Base-by-base conservation (phyloP, 768 basidiomycete genomes). In the Mrakia hoshinonis region DNA sequence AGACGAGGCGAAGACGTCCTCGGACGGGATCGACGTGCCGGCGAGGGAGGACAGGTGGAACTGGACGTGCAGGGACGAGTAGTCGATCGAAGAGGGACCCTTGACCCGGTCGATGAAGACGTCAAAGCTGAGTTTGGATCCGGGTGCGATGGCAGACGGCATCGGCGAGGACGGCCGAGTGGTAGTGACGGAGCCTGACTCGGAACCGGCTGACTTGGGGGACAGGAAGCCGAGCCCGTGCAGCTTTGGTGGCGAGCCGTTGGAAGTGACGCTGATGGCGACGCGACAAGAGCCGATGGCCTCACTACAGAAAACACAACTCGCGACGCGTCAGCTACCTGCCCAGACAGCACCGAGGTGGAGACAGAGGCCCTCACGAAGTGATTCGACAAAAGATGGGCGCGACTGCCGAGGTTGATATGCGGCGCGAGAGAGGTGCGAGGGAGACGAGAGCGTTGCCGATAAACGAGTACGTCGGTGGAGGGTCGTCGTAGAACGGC, bases 381-480 rank as follows among this genome's bases (percentile, higher is more conserved):
- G 93, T 96, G 77, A 94, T 95, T 39, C 90, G 87, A 77, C 92
- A 95, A 79, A 92, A 91, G 77, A 99, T 92, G 0, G 93, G 92
- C 20, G 90, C 85, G 0, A 84, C 85, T n/a, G 86, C 87, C 3
- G 85, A 83, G 1, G 87, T 89, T 3, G 90, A 88, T 47, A 91
- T 81, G 68, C 86, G 84, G 51, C 91, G 87, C 15, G 86, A 87
- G 58, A 98, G 83, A 2, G 92, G 87, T 0, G 89, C 86, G 31
- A 99, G 83, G 18, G 91, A 90, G 67, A 94, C 82, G 38, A 90
- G 80, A 0, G 90, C 89, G 75, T 90, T 89, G 69, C 94, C 96
- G 69, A 99, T 87, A 79, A 94, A 95, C 9, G 92, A 95, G 79
- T 90, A 94, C 75, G 89, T 87, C 9, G 92, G 90, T 2, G 91